Evolutionary conservation across 2,329 filamentous ascomycete species (phyloP), one percentile per base, ranked within the genome.

Genomic region (Metarhizium humberi): DNA sequence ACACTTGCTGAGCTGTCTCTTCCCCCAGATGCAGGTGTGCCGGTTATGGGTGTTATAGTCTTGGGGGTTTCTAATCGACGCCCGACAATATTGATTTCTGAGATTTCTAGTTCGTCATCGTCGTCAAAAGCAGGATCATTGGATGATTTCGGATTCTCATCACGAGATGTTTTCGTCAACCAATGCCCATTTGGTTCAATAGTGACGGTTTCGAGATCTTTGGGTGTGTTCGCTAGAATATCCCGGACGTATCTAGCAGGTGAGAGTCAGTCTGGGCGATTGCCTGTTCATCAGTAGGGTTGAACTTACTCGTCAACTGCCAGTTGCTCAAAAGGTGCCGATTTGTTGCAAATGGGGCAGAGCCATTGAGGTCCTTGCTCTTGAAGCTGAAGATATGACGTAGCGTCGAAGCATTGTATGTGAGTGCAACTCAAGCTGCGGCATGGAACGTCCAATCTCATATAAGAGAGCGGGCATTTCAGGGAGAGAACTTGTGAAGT

Each of bases 361-460:
- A 85, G 78, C 94, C 94, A 99, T 18, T 94, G 95, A 0, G 94
- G 94, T 0, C 90, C 92, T 74, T 99, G 94, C 68, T 97, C 91
- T 68, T 97, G 92, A 32, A 99, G 74, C 63, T 96, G 90, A 20
- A 99, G 78, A 67, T 96, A 99, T 2, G 90, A 95, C 3, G 84
- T 86, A 3, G 88, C 92, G 69, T 99, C 94, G 63, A 97, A 99
- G 68, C 94, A 99, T 67, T 95, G 90, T 30, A 94, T 88, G 69
- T 99, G 94, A 3, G 82, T 86, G 73, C 94, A 99, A 38, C 85
- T 73, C 3, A 84, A 78, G 4, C 89, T 89, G 38, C 94, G 85
- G 62, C 90, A 90, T 0, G 94, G 94, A 16, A 88, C 77, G 8
- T 80, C 78, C 40, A 99, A 87, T 57, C 92, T 81, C 68, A 91